These are phyloP conservation scores for Geranomyces michiganensis DNA, from an alignment of 192 early-diverging fungal genomes.

Conservation along the genomic window DNA sequence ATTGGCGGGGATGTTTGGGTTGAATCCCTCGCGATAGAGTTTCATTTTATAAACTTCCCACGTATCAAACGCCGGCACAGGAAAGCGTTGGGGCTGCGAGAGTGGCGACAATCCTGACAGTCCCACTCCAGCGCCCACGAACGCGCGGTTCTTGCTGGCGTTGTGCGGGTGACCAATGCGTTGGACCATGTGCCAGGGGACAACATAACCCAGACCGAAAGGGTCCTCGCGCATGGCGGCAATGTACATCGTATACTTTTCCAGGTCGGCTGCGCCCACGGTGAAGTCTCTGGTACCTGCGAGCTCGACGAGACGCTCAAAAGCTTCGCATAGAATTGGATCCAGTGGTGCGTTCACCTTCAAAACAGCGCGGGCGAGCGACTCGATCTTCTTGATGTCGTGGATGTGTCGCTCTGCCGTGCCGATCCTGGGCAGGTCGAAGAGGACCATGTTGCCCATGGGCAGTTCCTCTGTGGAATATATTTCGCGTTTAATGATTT, in stretches of 20 bases:
- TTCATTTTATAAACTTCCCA: constrained; percentile 9
- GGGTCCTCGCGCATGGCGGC: constrained; percentile 30
- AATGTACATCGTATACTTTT: constrained; percentile 31
- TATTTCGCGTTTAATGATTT: too few relatives aligned
- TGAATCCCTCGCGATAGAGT: constrained; percentile 13
- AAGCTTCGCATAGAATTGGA: constrained; percentile 30
- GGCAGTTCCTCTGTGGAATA: too few relatives aligned
- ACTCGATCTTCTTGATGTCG: constrained; percentile 40
- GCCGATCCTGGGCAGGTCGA: constrained; percentile 14
- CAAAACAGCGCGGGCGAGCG: constrained; percentile 28
- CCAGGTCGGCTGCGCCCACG: constrained; percentile 24
- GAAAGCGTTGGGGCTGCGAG: background rate
- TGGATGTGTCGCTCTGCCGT: constrained; percentile 27
- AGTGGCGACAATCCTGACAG: background rate
- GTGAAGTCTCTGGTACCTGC: constrained; percentile 43
- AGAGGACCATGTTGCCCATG: background rate
- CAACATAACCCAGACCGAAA: constrained; percentile 33
- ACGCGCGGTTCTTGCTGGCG: constrained; percentile 1
- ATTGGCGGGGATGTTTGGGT: background rate
- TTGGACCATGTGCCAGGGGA: constrained; percentile 24
- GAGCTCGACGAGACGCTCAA: constrained; percentile 42
- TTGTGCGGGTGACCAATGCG: background rate
- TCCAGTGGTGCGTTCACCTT: constrained; percentile 29
- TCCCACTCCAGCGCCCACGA: background rate
- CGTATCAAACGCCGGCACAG: constrained; percentile 6